Evolutionary conservation across 352 stramenopile species (phyloP).

Genomic region (Phytophthora sp.): DNA sequence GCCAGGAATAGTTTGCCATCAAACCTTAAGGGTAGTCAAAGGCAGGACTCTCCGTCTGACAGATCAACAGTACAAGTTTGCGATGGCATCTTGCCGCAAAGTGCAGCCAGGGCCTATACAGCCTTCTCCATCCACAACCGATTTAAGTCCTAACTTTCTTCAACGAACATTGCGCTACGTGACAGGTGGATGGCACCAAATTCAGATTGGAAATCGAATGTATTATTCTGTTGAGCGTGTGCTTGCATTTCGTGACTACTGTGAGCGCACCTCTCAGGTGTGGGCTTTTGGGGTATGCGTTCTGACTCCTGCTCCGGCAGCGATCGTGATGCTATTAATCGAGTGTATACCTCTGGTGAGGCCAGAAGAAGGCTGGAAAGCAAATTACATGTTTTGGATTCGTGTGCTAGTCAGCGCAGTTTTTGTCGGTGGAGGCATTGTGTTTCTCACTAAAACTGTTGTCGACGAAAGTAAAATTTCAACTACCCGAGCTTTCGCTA

Average conservation of each 20-base stretch:
- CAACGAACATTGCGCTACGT: neutral
- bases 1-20: no score
- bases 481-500: neutral
- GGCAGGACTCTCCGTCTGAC: no score
- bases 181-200: constrained; percentile 5
- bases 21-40: no score
- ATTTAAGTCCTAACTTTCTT: neutral
- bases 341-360: constrained; percentile 15
- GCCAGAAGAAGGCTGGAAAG: constrained; percentile 19
- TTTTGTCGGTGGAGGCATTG: constrained; percentile 15
- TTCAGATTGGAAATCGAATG: constrained; percentile 20
- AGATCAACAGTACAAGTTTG: no score
- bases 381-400: constrained; percentile 13
- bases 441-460: constrained; percentile 11
- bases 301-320: constrained; percentile 14
- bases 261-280: neutral
- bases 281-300: constrained; percentile 13
- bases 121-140: no score
- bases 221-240: constrained; percentile 19
- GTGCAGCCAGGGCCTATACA: neutral
- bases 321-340: constrained; percentile 14
- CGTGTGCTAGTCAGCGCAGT: constrained; percentile 14
- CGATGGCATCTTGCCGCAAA: no score
- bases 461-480: constrained; percentile 17
- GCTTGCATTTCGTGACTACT: constrained; percentile 26